Base-by-base conservation (phyloP, 192 early-diverging fungal species). In the Coemansia sp. region DNA sequence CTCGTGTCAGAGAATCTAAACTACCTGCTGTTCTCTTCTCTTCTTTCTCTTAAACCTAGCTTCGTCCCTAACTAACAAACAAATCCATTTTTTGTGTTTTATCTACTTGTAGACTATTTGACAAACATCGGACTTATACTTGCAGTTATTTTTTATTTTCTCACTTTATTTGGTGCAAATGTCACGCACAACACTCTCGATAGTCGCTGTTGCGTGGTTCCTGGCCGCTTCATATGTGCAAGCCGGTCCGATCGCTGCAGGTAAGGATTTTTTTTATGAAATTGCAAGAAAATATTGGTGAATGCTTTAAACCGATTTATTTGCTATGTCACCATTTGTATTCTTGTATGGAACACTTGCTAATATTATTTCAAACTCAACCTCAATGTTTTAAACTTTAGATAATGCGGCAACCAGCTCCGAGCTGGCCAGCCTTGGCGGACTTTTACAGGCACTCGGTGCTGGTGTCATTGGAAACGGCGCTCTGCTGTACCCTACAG, bases 131-230 rank as follows among this genome's bases (percentile, higher is more conserved):
- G 2, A 19, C 2, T 45, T 45, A 45, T 17, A 45, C 17, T 45
- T 48, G 21, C 5, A n/a, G 17, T 46, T 19, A 21, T 48, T 25
- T 46, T 48, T 21, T 53, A n/a, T n/a, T 52, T 37, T 5, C 7
- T 52, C 37, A 7, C 24, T 51, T 33, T 51, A 51, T 51, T 33
- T 12, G 18, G 42, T 53, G 62, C 54, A 42, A 71, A 77, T 77
- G 73, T 50, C 73, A 52, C 73, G 73, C 73, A 53, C 64, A 57
- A 62, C 59, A 47, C 39, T 69, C 53, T 70, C 73, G 14, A 30
- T 70, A 18, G 48, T 77, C 61, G 73, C 73, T n/a, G 67, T 52
- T 19, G 73, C 67, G 53, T 77, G 73, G 73, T 51, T 77, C 49
- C 61, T 77, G 53, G 73, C 67, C 17, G 73, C 73, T 14, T 50